Evolutionary conservation across 306 rosid species (phyloP).

Genomic region (Elaeagnus macrophylla): DNA sequence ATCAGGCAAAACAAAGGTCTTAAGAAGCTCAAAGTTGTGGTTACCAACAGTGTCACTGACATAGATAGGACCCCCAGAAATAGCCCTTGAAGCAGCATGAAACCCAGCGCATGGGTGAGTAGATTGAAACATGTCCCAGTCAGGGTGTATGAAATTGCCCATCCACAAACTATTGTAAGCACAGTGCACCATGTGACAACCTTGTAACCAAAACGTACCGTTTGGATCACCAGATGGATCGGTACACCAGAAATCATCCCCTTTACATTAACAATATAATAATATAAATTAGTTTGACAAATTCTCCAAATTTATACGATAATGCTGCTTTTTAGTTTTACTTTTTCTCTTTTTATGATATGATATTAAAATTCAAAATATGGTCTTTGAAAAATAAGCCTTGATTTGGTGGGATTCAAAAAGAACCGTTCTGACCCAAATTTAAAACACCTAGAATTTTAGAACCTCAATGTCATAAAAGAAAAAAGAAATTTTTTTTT

Average conservation of each 20-base stretch:
- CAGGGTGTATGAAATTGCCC: constrained; percentile 93
- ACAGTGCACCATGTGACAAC: constrained; percentile 97
- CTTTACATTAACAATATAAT: constrained; percentile 3
- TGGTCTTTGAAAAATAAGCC: too few species aligned
- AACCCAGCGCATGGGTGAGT: constrained; percentile 91
- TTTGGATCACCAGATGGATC: constrained; percentile 89
- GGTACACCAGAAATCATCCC: constrained; percentile 95
- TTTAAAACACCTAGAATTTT: too few species aligned
- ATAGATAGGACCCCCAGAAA: constrained; percentile 90
- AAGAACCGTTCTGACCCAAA: too few species aligned
- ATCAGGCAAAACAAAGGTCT: constrained; percentile 65
- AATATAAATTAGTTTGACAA: not conserved
- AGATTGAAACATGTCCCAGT: constrained; percentile 97
- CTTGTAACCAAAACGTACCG: constrained; percentile 93
- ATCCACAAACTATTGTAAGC: constrained; percentile 95
- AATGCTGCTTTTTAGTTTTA: too few species aligned
- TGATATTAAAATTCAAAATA: too few species aligned
- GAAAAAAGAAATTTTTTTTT: too few species aligned
- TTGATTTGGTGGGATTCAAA: too few species aligned
- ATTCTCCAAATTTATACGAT: too few species aligned
- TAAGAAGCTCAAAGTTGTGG: constrained; percentile 73
- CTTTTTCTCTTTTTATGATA: too few species aligned
- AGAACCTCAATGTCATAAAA: too few species aligned
- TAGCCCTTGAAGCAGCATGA: constrained; percentile 93
- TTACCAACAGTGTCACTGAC: constrained; percentile 68